Evolutionary conservation across 2,329 filamentous ascomycete genomes (phyloP).

Genomic region (Alternaria gaisen): DNA sequence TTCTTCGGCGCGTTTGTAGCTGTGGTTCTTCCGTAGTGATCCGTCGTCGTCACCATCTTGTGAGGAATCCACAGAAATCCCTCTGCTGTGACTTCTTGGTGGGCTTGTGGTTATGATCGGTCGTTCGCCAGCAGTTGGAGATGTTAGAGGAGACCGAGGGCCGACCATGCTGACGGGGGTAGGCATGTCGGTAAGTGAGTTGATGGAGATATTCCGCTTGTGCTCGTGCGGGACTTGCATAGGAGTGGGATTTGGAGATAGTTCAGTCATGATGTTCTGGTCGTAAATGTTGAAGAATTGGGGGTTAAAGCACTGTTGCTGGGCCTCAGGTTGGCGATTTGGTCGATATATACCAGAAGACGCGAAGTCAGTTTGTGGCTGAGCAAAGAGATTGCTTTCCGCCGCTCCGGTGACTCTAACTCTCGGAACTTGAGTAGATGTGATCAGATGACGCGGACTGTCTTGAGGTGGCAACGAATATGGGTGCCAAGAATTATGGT

Average conservation of each 20-base stretch:
- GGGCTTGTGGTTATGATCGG: slow-evolving; percentile 35
- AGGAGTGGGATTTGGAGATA: slow-evolving; percentile 29
- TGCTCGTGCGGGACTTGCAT: slow-evolving; percentile 40
- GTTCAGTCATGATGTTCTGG: slow-evolving; percentile 36
- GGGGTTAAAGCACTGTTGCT: slow-evolving; percentile 33
- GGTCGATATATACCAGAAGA: slow-evolving; percentile 41
- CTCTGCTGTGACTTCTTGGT: slow-evolving; percentile 26
- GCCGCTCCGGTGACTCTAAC: slow-evolving; percentile 45
- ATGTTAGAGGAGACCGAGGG: slow-evolving; percentile 40
- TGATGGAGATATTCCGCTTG: slow-evolving; percentile 43
- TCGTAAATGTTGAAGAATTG: slow-evolving; percentile 27
- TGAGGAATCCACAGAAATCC: slow-evolving; percentile 42
- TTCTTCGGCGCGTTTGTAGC: slow-evolving; percentile 56
- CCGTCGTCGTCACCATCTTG: slow-evolving; percentile 41
- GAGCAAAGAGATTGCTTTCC: slow-evolving; percentile 40
- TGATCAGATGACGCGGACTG: slow-evolving; percentile 48
- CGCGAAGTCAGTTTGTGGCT: slow-evolving; percentile 45
- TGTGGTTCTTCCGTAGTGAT: slow-evolving; percentile 48
- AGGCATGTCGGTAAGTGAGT: slow-evolving; percentile 44
- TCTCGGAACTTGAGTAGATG: slow-evolving; percentile 32
- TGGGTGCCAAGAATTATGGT: slow-evolving; percentile 41
- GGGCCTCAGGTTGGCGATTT: slow-evolving; percentile 42
- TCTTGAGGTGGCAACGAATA: slow-evolving; percentile 31
- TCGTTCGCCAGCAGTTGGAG: slow-evolving; percentile 35
- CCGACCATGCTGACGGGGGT: slow-evolving; percentile 47